A percentile compares a stretch with the other conserved stretches of the same genome.
These are phyloP conservation scores for Linderniella brevidens DNA, from an alignment of 257 asterid genomes.

Conservation along the genomic window DNA sequence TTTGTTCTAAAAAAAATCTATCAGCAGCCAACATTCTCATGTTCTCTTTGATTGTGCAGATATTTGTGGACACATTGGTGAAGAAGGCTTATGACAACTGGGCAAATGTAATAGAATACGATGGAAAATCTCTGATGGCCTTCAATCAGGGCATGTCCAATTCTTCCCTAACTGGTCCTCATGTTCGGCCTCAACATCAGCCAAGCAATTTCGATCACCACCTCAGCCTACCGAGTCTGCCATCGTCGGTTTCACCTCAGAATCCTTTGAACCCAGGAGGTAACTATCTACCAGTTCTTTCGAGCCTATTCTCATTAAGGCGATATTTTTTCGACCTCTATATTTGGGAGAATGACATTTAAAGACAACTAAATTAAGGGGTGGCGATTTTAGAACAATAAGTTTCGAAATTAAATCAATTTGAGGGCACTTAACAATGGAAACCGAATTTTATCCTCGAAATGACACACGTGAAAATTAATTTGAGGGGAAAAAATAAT, in stretches of 20 bases:
- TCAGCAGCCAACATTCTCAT: constrained; percentile 1
- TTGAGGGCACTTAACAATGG: no score
- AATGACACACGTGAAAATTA: no score
- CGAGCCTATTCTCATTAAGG: no score
- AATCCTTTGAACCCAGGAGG: constrained; percentile 32
- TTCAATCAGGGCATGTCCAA: constrained; percentile 29
- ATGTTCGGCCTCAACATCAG: constrained; percentile 29
- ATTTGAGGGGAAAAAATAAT: no score
- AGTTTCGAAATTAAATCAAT: no score
- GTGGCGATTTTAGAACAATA: no score
- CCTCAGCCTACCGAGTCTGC: constrained; percentile 34
- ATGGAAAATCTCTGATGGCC: constrained; percentile 72
- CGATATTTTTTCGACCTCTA: no score
- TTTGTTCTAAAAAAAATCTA: no score
- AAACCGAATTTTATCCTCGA: no score
- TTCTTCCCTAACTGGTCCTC: constrained; percentile 20
- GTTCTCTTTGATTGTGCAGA: constrained; percentile 27
- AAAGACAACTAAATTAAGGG: no score
- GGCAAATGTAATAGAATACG: constrained; percentile 77
- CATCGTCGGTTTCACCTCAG: constrained; percentile 39
- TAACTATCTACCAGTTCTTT: no score
- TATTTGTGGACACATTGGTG: constrained; percentile 64
- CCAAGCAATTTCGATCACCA: constrained; percentile 43
- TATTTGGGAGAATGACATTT: no score
- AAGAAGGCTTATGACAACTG: constrained; percentile 91